Conservation (phyloP, 768 basidiomycete genomes). For the Boletales sp. region DNA sequence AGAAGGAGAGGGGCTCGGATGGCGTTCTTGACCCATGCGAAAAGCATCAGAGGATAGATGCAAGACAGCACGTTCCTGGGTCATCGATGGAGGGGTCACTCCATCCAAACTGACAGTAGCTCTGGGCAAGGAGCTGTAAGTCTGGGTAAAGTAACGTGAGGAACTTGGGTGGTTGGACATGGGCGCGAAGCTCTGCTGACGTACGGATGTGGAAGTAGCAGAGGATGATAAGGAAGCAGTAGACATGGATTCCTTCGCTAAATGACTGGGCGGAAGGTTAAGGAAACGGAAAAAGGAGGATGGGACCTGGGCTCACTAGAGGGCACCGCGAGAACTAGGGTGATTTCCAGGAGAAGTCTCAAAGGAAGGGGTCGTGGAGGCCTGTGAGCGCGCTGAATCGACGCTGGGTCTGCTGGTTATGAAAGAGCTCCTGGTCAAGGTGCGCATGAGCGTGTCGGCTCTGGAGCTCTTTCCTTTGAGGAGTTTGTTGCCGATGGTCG, state of each 20-base stretch:
- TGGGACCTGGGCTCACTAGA: slow-evolving; percentile 48
- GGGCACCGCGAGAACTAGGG: slow-evolving; percentile 48
- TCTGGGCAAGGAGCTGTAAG: slow-evolving; percentile 5
- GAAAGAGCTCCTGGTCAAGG: slow-evolving; percentile 43
- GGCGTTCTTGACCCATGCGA: slow-evolving; percentile 8
- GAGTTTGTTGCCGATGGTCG: slow-evolving; percentile 26
- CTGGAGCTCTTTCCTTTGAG: slow-evolving; percentile 26
- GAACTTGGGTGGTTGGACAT: slow-evolving; percentile 6
- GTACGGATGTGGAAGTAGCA: slow-evolving; percentile 9
- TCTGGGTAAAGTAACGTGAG: slow-evolving; percentile 6
- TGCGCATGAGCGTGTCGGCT: slow-evolving; percentile 40
- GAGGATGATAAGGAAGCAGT: slow-evolving; percentile 44
- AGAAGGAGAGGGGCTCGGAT: slow-evolving; percentile 21
- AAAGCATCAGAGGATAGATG: slow-evolving; percentile 12
- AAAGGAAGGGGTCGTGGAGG: slow-evolving; percentile 52
- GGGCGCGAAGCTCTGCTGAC: slow-evolving; percentile 43
- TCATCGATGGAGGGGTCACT: neutral
- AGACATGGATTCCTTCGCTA: slow-evolving; percentile 61
- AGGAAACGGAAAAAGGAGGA: neutral
- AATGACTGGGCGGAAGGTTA: slow-evolving; percentile 38
- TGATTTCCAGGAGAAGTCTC: slow-evolving; percentile 52
- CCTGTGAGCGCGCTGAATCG: slow-evolving; percentile 56
- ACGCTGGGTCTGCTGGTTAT: slow-evolving; percentile 52
- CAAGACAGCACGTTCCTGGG: slow-evolving; percentile 1
- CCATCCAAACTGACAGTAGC: slow-evolving; percentile 8